Base-by-base conservation (phyloP, 2,329 filamentous ascomycete genomes). In the Aspergillus hortae region DNA sequence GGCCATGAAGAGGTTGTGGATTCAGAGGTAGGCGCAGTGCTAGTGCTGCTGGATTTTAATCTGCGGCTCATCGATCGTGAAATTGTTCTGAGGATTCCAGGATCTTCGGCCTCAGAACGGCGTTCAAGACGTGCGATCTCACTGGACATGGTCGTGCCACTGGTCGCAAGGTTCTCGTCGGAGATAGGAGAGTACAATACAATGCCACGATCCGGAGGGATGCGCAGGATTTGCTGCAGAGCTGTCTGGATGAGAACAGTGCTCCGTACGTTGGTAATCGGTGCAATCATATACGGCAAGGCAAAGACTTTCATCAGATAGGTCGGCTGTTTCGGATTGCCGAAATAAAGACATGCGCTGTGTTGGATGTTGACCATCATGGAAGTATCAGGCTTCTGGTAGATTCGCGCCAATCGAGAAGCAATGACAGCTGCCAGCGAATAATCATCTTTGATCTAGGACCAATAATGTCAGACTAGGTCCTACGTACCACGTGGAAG, bases 231-330 rank as follows among this genome's bases (percentile, higher is more conserved):
- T 21, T 90, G 86, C 12, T 84, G 78, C 69, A 96, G 80, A 67
- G 88, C 86, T n/a, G 77, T 78, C 65, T 94, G 89, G 3, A 95
- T 81, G 15, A 95, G 73, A n/a, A 80, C 79, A 1, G 89, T 84
- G 68, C 92, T 94, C 56, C 90, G 84, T 67, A 88, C 88, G 73
- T 96, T 96, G 48, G 84, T 89, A 3, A 84, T 81, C 0, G 88
- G 83, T 55, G 86, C 85, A 52, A 94, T 74, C 57, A 89, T 80
- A 10, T 78, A 78, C 1, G 87, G 79, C 9, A 94, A 77, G 0
- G 89, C 85, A 33, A 81, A 86, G 53, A 96, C 81, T 32, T 83
- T 87, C 63, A 95, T 77, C 54, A 86, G 80, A 65, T 96, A 96
- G 17, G 89, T 88, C 3, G 89, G 87, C 46, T 91, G 87, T 57